Conservation (phyloP, 2,329 filamentous ascomycete genomes). For the Ceratocystis alfenasii region DNA sequence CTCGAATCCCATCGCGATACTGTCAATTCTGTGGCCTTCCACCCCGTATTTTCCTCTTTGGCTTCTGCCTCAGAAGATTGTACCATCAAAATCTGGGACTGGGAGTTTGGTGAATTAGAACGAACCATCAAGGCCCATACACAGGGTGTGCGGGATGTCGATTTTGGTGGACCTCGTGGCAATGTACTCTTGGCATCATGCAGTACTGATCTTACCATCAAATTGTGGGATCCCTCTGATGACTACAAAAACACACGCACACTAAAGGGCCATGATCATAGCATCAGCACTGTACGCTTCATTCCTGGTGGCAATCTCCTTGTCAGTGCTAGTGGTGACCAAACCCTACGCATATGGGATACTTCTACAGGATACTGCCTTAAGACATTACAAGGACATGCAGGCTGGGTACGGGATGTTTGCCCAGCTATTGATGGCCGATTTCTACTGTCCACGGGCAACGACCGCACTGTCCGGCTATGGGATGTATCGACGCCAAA, state of each 20-base stretch:
- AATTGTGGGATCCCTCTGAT: constrained; percentile 83
- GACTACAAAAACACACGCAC: constrained; percentile 94
- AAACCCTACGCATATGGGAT: constrained; percentile 80
- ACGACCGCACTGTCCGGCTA: constrained; percentile 68
- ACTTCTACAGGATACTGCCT: constrained; percentile 86
- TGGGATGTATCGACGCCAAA: constrained; percentile 65
- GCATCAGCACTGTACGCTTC: constrained; percentile 77
- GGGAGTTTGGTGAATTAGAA: constrained; percentile 84
- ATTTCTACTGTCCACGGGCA: constrained; percentile 69
- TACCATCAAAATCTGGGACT: constrained; percentile 96
- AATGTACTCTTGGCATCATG: constrained; percentile 60
- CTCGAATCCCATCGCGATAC: constrained; percentile 71
- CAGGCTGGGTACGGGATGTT: constrained; percentile 85
- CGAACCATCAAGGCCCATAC: constrained; percentile 87
- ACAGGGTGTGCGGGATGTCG: constrained; percentile 73
- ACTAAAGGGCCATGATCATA: constrained; percentile 82
- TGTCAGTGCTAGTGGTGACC: constrained; percentile 75
- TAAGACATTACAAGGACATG: constrained; percentile 76
- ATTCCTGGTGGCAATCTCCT: constrained; percentile 78
- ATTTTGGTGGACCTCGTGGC: constrained; percentile 76
- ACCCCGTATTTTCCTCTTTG: constrained; percentile 79
- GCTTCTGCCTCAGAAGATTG: constrained; percentile 85
- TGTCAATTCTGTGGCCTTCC: constrained; percentile 82
- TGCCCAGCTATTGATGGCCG: constrained; percentile 70
- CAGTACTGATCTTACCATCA: constrained; percentile 83